A percentile compares a stretch with the other conserved stretches of the same genome.
These are phyloP conservation scores for Hemisphaericaspora subhashii DNA, from an alignment of 1,139 yeast genomes.

Conservation along the genomic window DNA sequence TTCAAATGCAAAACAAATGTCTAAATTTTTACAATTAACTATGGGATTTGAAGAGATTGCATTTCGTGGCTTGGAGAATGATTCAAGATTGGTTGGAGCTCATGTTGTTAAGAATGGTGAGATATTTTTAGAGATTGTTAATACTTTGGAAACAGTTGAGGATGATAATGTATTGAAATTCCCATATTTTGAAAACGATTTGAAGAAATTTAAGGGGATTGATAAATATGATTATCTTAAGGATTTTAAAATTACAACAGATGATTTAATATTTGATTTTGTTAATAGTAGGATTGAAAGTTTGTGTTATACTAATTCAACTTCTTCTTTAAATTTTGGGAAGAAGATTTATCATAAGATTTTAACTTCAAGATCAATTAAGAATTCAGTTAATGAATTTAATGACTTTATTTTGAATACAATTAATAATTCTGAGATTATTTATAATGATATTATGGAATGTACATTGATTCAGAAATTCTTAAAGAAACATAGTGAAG, in stretches of 20 bases:
- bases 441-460: conserved; percentile 24
- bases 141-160: conserved; percentile 20
- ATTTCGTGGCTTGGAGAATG: conserved; percentile 66
- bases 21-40: conserved; percentile 51
- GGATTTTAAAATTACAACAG: conserved; percentile 18
- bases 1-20: conserved; percentile 67
- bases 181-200: conserved; percentile 18
- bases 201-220: conserved; percentile 8
- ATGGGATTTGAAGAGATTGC: conserved; percentile 70
- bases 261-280: conserved; percentile 21
- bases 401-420: conserved; percentile 16
- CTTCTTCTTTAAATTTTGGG: conserved; percentile 7
- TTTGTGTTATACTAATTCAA: conserved; percentile 9
- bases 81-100: conserved; percentile 53
- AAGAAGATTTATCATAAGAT: conserved; percentile 17
- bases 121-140: conserved; percentile 51
- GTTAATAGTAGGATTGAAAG: conserved; percentile 18
- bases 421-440: conserved; percentile 20
- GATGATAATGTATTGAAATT: conserved; percentile 17
- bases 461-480: conserved; percentile 37
- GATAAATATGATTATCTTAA: conserved; percentile 11
- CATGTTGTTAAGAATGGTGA: conserved; percentile 63
- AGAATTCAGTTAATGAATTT: conserved; percentile 13
- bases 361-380: conserved; percentile 16
- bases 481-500: conserved; percentile 68